phyloP scores from a whole-genome alignment of 2,329 filamentous ascomycete genomes.

The Bimuria novae-zelandiae region DNA sequence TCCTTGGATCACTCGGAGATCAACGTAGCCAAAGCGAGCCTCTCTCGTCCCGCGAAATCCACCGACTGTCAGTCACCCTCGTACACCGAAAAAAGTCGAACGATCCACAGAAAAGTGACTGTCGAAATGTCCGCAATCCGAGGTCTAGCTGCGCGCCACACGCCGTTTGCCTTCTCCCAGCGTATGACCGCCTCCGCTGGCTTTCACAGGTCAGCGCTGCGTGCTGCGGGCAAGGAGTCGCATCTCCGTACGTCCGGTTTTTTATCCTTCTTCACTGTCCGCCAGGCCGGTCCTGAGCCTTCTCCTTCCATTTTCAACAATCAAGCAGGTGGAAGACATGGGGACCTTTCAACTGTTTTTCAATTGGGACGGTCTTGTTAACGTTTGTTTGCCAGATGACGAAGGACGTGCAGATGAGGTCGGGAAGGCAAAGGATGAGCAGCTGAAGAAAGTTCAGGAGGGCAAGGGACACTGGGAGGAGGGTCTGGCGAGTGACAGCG shows the following conservation, averaged over 20 bases:
- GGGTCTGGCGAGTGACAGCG: constrained; percentile 49
- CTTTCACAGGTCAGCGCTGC: constrained; percentile 47
- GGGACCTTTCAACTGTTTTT: not conserved
- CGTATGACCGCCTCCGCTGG: constrained; percentile 25
- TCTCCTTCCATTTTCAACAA: not conserved
- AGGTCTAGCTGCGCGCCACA: constrained; percentile 36
- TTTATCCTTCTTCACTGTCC: not conserved
- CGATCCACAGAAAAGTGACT: constrained; percentile 3
- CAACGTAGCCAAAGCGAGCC: not conserved
- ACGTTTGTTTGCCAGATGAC: constrained; percentile 23
- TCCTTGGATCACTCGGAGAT: not conserved
- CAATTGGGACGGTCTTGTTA: constrained; percentile 10
- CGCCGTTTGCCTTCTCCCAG: constrained; percentile 36
- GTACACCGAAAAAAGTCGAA: not conserved
- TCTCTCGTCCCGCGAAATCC: not conserved
- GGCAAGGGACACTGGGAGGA: constrained; percentile 52
- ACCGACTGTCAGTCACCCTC: not conserved
- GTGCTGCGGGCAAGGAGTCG: constrained; percentile 50
- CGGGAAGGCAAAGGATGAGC: constrained; percentile 50
- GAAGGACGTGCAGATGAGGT: constrained; percentile 46
- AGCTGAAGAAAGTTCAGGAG: constrained; percentile 50
- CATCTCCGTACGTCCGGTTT: constrained; percentile 46
- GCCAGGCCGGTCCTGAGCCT: no score
- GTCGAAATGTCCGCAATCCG: constrained; percentile 39
- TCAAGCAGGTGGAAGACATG: not conserved